Evolutionary conservation across 257 asterid genomes (phyloP).

Genomic region (Avicennia marina): DNA sequence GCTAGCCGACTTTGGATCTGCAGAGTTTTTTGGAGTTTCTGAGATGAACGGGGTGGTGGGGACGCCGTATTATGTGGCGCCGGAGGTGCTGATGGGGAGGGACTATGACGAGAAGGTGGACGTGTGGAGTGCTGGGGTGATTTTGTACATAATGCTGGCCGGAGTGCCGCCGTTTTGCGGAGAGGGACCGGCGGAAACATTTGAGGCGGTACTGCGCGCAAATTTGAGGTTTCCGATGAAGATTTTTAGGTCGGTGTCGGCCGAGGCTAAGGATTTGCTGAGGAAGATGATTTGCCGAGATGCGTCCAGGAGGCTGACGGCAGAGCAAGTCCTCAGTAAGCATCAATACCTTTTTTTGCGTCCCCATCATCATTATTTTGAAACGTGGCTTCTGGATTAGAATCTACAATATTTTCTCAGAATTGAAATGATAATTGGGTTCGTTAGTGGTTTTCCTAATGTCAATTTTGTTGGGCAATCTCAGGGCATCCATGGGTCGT

Average conservation of each 20-base stretch:
- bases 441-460: not conserved
- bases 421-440: not conserved
- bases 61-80: constrained; percentile 91
- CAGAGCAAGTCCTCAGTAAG: constrained; percentile 82
- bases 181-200: constrained; percentile 65
- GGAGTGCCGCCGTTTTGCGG: constrained; percentile 91
- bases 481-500: constrained; percentile 52
- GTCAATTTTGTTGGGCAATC: not conserved
- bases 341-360: not conserved
- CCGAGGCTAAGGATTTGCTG: constrained; percentile 78
- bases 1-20: constrained; percentile 89
- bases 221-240: constrained; percentile 71
- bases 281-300: constrained; percentile 85
- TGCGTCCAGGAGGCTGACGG: constrained; percentile 50
- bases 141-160: constrained; percentile 76
- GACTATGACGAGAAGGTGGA: constrained; percentile 78
- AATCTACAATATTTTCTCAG: not conserved
- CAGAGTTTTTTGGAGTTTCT: constrained; percentile 55
- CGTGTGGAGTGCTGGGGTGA: constrained; percentile 87
- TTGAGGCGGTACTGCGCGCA: constrained; percentile 74
- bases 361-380: no score
- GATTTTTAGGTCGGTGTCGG: constrained; percentile 54
- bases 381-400: not conserved
- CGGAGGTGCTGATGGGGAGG: constrained; percentile 75
- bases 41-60: constrained; percentile 84